Conservation (phyloP, 2,329 filamentous ascomycete genomes). For the Microascus cirrosus region DNA sequence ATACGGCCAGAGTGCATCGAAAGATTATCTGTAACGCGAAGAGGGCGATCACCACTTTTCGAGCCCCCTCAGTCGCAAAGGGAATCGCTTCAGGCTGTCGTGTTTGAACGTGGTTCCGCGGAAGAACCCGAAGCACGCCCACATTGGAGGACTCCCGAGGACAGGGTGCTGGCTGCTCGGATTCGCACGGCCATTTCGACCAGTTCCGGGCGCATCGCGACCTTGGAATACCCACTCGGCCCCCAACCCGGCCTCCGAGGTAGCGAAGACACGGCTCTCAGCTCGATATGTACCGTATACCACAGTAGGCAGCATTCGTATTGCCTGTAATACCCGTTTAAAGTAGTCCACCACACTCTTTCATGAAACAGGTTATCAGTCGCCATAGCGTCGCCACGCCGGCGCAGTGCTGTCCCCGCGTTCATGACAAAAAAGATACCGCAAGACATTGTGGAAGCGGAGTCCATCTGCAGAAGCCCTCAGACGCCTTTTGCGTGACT, state of each 20-base stretch:
- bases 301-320: not conserved
- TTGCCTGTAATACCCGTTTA: not conserved
- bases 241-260: not conserved
- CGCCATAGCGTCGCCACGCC: not conserved
- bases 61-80: not conserved
- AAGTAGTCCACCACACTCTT: not conserved
- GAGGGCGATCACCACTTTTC: not conserved
- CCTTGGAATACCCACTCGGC: not conserved
- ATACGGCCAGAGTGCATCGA: not conserved
- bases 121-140: not conserved
- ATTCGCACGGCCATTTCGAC: not conserved
- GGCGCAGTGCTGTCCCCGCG: not conserved
- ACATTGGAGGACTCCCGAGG: not conserved
- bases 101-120: not conserved
- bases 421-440: not conserved
- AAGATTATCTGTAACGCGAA: not conserved
- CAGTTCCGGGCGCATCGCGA: not conserved
- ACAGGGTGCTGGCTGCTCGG: not conserved
- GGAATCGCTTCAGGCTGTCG: not conserved
- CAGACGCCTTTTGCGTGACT: not conserved
- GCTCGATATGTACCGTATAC: not conserved
- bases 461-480: not conserved
- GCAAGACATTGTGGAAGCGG: not conserved
- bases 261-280: not conserved
- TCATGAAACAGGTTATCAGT: not conserved